Evolutionary conservation across 768 basidiomycete species (phyloP).

Genomic region (Boletus tomentosulus): DNA sequence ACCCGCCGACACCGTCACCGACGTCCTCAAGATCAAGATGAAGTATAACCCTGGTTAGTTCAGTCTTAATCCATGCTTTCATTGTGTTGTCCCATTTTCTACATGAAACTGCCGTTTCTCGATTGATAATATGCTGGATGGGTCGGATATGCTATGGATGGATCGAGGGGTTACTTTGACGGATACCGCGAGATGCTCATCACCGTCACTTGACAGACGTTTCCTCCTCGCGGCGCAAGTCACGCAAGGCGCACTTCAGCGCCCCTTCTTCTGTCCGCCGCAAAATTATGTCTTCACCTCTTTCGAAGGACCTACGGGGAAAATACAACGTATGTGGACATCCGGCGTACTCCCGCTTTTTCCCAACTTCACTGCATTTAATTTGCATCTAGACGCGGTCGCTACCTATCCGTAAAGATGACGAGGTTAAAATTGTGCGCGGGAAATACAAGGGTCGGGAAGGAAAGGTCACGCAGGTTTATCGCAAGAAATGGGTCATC

Average conservation of each 20-base stretch:
- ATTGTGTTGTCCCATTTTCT: conserved; percentile 17
- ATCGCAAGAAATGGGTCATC: conserved; percentile 99
- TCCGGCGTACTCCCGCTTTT: background rate
- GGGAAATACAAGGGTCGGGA: conserved; percentile 99
- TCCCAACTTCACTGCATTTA: background rate
- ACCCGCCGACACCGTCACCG: conserved; percentile 45
- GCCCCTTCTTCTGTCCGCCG: conserved; percentile 94
- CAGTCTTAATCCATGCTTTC: conserved; percentile 15
- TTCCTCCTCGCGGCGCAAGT: conserved; percentile 94
- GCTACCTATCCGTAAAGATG: conserved; percentile 94
- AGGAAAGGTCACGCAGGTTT: conserved; percentile 96
- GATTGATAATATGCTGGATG: conserved; percentile 53
- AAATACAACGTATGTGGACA: conserved; percentile 77
- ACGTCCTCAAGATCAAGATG: conserved; percentile 68
- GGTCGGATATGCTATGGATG: conserved; percentile 40
- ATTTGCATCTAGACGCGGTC: conserved; percentile 64
- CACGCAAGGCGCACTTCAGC: conserved; percentile 95
- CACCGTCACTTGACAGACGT: conserved; percentile 50
- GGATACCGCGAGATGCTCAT: conserved; percentile 30
- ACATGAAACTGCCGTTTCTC: conserved; percentile 25
- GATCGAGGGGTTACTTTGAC: conserved; percentile 15
- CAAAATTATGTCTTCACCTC: conserved; percentile 95
- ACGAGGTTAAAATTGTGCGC: conserved; percentile 94
- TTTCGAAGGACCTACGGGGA: conserved; percentile 89
- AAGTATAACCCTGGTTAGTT: conserved; percentile 82